Evolutionary conservation across 768 basidiomycete species (phyloP).

Genomic region (Hemileccinum impolitum): DNA sequence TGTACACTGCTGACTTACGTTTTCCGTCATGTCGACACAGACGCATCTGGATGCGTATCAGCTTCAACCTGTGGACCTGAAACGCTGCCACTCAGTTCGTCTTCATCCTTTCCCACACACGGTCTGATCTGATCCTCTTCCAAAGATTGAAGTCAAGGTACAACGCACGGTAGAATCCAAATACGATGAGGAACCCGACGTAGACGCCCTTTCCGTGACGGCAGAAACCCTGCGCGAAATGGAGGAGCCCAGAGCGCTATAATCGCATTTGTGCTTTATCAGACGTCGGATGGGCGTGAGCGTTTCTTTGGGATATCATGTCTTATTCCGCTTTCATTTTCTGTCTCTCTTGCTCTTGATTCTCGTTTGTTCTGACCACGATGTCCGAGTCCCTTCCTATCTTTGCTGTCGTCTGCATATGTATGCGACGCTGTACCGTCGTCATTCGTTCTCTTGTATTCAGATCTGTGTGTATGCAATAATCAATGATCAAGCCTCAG

Average conservation of each 20-base stretch:
- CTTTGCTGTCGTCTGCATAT: too few species aligned
- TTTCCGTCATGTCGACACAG: neutral
- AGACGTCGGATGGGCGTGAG: too few species aligned
- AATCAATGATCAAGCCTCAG: too few species aligned
- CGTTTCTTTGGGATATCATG: too few species aligned
- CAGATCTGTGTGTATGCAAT: too few species aligned
- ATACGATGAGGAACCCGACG: constrained; percentile 10
- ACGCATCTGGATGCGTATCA: constrained; percentile 1
- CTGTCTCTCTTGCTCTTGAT: too few species aligned
- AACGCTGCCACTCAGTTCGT: constrained; percentile 9
- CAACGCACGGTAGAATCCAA: constrained; percentile 16
- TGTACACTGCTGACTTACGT: neutral
- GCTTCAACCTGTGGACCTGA: neutral
- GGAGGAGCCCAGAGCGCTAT: neutral
- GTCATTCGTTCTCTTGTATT: too few species aligned
- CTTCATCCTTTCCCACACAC: neutral
- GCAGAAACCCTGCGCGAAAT: neutral
- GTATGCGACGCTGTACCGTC: too few species aligned
- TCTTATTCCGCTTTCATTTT: too few species aligned
- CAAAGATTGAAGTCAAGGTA: constrained; percentile 19
- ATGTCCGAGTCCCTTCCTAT: too few species aligned
- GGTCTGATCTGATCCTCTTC: neutral
- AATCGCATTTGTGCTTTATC: too few species aligned
- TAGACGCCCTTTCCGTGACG: neutral
- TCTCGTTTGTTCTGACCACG: too few species aligned